These are phyloP conservation scores for Imleria badia DNA, from an alignment of 768 basidiomycete species.

Conservation along the genomic window DNA sequence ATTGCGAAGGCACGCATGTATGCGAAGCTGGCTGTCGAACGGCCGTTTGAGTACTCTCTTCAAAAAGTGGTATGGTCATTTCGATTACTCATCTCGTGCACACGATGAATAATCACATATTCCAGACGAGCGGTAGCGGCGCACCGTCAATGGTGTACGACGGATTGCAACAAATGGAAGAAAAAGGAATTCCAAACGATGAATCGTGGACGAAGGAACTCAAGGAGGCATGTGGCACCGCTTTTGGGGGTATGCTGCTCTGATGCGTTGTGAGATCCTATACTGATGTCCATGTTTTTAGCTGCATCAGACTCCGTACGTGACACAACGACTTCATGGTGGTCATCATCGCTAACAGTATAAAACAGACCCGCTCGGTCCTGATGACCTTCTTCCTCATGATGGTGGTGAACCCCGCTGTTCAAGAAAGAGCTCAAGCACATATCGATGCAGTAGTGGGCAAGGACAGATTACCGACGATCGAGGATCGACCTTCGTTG, in stretches of 20 bases:
- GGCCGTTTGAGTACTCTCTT: neutral
- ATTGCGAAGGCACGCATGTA: neutral
- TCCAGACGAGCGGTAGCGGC: neutral
- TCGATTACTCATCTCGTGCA: no score
- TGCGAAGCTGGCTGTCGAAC: neutral
- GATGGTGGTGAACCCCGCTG: constrained; percentile 8
- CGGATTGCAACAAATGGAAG: neutral
- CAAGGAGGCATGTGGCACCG: neutral
- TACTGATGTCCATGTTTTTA: neutral
- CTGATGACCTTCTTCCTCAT: constrained; percentile 2
- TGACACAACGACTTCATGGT: no score
- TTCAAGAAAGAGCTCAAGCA: constrained; percentile 6
- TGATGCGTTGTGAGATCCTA: no score
- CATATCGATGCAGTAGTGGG: constrained; percentile 18
- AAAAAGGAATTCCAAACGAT: neutral
- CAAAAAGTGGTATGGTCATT: neutral
- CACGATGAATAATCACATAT: neutral
- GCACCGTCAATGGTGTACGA: neutral
- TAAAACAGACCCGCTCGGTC: neutral
- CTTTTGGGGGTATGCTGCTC: neutral
- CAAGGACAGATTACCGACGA: constrained; percentile 10
- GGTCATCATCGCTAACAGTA: no score
- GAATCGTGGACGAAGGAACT: neutral
- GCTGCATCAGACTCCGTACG: constrained; percentile 3
- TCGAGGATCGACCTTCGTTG: constrained; percentile 19